A percentile compares a stretch with the other conserved stretches of the same genome.
Conservation (phyloP, 176 grass and related monocot species). For the Eremochloa ophiuroides region DNA sequence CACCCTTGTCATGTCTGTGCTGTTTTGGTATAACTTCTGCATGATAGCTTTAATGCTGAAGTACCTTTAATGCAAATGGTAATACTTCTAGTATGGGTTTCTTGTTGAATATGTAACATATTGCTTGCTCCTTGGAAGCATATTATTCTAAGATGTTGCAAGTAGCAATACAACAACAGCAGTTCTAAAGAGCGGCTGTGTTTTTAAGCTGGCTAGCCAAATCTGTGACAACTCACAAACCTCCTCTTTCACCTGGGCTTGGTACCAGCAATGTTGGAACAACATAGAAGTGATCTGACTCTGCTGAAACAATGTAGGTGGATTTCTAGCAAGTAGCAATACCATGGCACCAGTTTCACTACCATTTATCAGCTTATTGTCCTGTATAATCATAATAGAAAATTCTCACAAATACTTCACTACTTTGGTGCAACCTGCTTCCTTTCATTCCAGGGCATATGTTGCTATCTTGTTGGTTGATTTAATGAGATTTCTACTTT, state of each 20-base stretch:
- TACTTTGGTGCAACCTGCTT: not conserved
- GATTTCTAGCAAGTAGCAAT: not conserved
- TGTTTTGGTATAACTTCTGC: not conserved
- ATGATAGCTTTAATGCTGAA: not conserved
- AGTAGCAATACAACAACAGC: not conserved
- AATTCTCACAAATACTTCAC: not conserved
- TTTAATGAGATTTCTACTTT: conserved; percentile 20
- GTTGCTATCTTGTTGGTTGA: conserved; percentile 15
- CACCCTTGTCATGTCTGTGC: not conserved
- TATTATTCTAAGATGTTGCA: conserved; percentile 6
- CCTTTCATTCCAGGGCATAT: not conserved
- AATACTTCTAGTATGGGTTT: conserved; percentile 1
- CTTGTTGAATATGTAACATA: not conserved
- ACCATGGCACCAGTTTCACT: not conserved
- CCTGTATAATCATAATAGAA: not conserved
- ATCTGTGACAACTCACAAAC: not conserved
- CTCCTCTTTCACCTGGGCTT: not conserved
- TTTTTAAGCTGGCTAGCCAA: not conserved
- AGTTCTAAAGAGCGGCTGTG: not conserved
- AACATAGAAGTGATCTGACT: not conserved
- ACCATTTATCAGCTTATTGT: conserved; percentile 15
- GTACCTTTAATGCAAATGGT: not conserved
- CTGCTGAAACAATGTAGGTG: not conserved
- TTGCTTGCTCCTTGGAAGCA: conserved; percentile 15
- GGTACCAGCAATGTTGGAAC: not conserved